Evolutionary conservation across 805 yeast species (phyloP), one percentile per base, ranked within the genome.

Genomic region (Crinitomyces ghanaensis): DNA sequence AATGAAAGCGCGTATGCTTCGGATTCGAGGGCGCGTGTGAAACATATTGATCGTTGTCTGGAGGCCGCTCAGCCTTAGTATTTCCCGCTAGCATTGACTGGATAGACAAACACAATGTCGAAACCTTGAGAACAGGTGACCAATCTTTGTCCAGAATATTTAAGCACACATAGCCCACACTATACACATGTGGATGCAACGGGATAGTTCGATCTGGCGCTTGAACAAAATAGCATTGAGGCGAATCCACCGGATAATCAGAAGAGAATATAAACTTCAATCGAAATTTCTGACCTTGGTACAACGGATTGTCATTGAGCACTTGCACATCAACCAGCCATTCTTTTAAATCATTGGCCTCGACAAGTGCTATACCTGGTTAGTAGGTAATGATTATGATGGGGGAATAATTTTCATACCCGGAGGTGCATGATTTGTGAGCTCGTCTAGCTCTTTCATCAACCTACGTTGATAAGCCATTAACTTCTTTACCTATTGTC

Each of bases 111-210:
- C 53, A 40, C 1, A 55, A 44, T 2, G 56, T 42, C 6, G 42
- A 30, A 17, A 49, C 54, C 4, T 69, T 60, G 39, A 73, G 72
- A 0, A 74, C 75, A 0, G 83, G 81, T 0, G 79, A 63, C 83
- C 83, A 76, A 26, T 68, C 77, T 13, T 64, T 65, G 2, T 79
- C 83, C 23, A 78, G 54, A 2, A 79, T 54, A 45, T 78, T 58
- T 14, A 78, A 56, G 48, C 88, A 78, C n/a, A 78, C 78, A 45
- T 79, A 86, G 1, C 86, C 88, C 46, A 79, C 79, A 20, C 77
- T 66, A 47, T 78, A 78, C 2, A 78, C 63, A 47, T 78, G 88
- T 0, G 88, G 88, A 47, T 78, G 85, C 2, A 76, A 44, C 1
- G 88, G 88, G 3, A 78, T 66, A 19, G 49, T 42, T 4, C 48